phyloP scores from a whole-genome alignment of 106 monocot genomes.

The Allium cepa region DNA sequence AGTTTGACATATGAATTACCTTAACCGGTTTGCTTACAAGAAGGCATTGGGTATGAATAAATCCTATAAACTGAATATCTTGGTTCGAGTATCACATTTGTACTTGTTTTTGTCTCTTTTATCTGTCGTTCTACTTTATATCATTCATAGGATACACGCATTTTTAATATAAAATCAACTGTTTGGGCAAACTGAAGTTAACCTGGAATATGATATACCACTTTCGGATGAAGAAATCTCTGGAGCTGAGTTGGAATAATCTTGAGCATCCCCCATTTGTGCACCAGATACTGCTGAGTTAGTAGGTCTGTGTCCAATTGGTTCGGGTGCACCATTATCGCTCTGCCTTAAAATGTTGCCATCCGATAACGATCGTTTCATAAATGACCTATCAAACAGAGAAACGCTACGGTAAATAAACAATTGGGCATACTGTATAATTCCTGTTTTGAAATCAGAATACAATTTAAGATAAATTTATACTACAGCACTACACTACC shows the following conservation, averaged over 20 bases:
- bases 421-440: too few relatives aligned
- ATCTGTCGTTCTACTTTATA: too few relatives aligned
- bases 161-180: background rate
- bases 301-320: conserved; percentile 16
- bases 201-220: conserved; percentile 52
- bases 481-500: too few relatives aligned
- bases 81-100: too few relatives aligned
- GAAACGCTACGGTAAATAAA: too few relatives aligned
- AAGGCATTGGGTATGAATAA: background rate
- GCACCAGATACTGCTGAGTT: conserved; percentile 20
- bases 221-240: conserved; percentile 38
- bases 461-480: too few relatives aligned
- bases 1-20: too few relatives aligned
- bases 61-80: background rate
- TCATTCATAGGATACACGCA: background rate
- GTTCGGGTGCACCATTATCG: conserved; percentile 13
- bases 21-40: too few relatives aligned
- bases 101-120: too few relatives aligned
- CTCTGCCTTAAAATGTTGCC: conserved; percentile 49
- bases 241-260: conserved; percentile 38
- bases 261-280: conserved; percentile 13
- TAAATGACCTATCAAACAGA: conserved; percentile 47
- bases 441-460: too few relatives aligned
- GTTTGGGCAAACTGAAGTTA: background rate
- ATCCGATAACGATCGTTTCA: conserved; percentile 82